Percentiles rank a stretch among this genome's conserved stretches.
These are phyloP conservation scores for Trametes versicolor DNA, from an alignment of 1,284 basidiomycete genomes.

Conservation along the genomic window DNA sequence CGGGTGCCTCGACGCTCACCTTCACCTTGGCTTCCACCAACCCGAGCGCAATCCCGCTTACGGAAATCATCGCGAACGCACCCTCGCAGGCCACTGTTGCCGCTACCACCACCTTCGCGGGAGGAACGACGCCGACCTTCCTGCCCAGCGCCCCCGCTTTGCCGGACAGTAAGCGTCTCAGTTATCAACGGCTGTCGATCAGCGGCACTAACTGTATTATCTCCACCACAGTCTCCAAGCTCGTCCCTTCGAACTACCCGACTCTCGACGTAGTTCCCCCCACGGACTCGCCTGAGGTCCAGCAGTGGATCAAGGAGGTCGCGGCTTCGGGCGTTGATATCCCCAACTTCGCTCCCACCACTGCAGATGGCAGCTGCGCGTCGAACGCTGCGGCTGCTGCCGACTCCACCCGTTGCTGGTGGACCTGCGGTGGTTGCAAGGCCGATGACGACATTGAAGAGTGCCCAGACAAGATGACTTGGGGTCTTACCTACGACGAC, in stretches of 20 bases:
- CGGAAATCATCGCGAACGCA: constrained; percentile 52
- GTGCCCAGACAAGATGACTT: constrained; percentile 78
- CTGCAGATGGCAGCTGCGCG: constrained; percentile 67
- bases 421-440: constrained; percentile 87
- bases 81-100: constrained; percentile 51
- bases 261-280: constrained; percentile 74
- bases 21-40: constrained; percentile 61
- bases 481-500: constrained; percentile 81
- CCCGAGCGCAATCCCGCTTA: constrained; percentile 66
- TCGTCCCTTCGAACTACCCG: constrained; percentile 71
- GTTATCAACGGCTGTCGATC: constrained; percentile 14
- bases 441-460: constrained; percentile 72
- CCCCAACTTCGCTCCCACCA: constrained; percentile 58
- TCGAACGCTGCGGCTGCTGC: constrained; percentile 67
- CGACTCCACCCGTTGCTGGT: constrained; percentile 77
- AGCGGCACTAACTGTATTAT: constrained; percentile 11
- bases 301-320: constrained; percentile 78
- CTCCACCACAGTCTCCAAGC: constrained; percentile 46
- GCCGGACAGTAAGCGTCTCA: constrained; percentile 52
- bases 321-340: constrained; percentile 61
- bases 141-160: constrained; percentile 61
- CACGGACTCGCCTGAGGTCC: constrained; percentile 72
- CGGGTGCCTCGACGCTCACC: constrained; percentile 38
- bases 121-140: constrained; percentile 55
- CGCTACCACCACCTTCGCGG: constrained; percentile 49